phyloP scores from a whole-genome alignment of 2,329 filamentous ascomycete species.

The Pleoardoris graminearum region DNA sequence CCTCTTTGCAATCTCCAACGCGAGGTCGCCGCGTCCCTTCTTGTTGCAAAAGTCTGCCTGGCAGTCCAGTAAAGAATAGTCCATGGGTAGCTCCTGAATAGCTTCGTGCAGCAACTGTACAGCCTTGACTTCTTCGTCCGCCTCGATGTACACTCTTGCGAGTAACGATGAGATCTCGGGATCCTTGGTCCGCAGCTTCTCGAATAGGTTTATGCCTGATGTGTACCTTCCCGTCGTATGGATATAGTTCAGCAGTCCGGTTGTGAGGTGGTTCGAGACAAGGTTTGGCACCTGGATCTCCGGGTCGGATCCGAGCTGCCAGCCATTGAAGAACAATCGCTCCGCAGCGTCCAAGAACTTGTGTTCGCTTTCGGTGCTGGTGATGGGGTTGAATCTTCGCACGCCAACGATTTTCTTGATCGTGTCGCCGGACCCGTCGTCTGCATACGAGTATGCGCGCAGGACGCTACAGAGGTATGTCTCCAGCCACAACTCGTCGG shows the following conservation, averaged over 20 bases:
- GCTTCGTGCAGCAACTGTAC: conserved; percentile 86
- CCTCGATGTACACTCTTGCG: conserved; percentile 88
- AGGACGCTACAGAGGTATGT: conserved; percentile 96
- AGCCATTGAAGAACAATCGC: conserved; percentile 91
- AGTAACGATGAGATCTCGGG: conserved; percentile 92
- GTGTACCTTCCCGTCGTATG: conserved; percentile 91
- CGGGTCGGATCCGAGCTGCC: conserved; percentile 94
- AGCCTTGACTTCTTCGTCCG: conserved; percentile 95
- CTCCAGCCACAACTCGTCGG: conserved; percentile 94
- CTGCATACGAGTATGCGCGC: conserved; percentile 93
- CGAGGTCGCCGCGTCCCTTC: conserved; percentile 85
- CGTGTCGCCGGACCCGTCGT: conserved; percentile 89
- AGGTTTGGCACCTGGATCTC: conserved; percentile 97
- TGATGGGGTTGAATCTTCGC: conserved; percentile 94
- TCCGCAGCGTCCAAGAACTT: conserved; percentile 94
- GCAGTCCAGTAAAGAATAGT: conserved; percentile 93
- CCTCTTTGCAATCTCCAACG: conserved; percentile 88
- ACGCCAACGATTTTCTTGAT: conserved; percentile 98
- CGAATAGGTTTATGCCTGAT: conserved; percentile 95
- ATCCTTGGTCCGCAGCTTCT: conserved; percentile 89
- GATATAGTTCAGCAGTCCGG: conserved; percentile 93
- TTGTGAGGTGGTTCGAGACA: conserved; percentile 92
- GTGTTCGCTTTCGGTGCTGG: conserved; percentile 97
- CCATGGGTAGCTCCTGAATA: conserved; percentile 91
- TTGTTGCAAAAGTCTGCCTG: conserved; percentile 89